Base-by-base conservation (phyloP, 805 yeast genomes). In the Cyberlindnera saturnus region DNA sequence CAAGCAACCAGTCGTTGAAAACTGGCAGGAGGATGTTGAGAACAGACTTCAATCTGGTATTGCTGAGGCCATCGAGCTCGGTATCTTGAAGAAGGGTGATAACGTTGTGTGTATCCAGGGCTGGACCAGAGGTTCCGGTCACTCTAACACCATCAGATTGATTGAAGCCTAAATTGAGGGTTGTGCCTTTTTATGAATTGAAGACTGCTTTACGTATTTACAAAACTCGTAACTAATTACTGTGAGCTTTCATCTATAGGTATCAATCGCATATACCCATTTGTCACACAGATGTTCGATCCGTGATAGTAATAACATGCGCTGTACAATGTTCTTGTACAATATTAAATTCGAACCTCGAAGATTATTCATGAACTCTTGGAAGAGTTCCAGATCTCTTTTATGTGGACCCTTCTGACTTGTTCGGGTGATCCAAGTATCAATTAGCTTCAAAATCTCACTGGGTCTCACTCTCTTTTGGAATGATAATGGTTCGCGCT, bases 21-120 rank as follows among this genome's bases (percentile, higher is more conserved):
- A 86, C 79, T 93, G 99, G 99, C 86, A 87, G 67, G 82, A 82
- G 65, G 99, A 93, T 71, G 96, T 91, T 55, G 98, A 93, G 77
- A 77, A 75, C 66, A 87, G 99, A 77, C 81, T 93, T 67, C 77
- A 85, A 71, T 84, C 84, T 81, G 98, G 96, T 68, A 82, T 91
- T 66, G 74, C 80, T 56, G 89, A 86, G 75, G 96, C 96, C 56
- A 75, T 82, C 61, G 82, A 77, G 52, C 79, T 90, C 61, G 95
- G 95, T 60, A 79, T 93, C 70, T 74, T 93, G 66, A 69, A 72
- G 59, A 82, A 79, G 70, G 96, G 96, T 70, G 96, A 89, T 67
- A 73, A 85, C 49, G 84, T 88, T 60, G 87, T 93, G 56, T 86
- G 96, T 64, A 85, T 93, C 69, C 99, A 93, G 79, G 99, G 99